phyloP scores from a whole-genome alignment of 2,329 filamentous ascomycete species.

The Septoria linicola region DNA sequence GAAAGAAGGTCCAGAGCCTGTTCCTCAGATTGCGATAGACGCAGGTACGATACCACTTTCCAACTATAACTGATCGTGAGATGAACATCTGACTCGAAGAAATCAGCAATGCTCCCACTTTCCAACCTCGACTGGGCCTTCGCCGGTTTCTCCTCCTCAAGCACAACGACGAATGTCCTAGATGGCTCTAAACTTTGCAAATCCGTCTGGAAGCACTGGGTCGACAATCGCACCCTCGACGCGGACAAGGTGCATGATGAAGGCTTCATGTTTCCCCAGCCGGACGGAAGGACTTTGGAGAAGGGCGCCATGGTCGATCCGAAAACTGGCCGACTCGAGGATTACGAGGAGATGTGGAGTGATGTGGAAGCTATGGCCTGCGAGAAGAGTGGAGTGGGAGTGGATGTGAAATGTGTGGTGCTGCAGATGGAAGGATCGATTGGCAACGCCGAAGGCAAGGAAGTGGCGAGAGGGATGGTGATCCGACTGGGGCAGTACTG shows the following conservation, averaged over 20 bases:
- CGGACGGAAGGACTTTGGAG: constrained; percentile 51
- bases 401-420: constrained; percentile 45
- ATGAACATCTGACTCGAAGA: background rate
- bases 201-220: constrained; percentile 58
- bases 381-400: constrained; percentile 48
- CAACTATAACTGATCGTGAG: background rate
- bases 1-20: constrained; percentile 25
- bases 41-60: background rate
- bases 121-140: constrained; percentile 64
- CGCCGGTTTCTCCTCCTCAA: constrained; percentile 54
- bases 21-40: constrained; percentile 9
- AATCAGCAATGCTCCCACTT: constrained; percentile 31
- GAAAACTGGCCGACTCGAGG: constrained; percentile 48
- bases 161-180: constrained; percentile 3
- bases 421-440: constrained; percentile 40
- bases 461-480: constrained; percentile 50
- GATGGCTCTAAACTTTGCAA: constrained; percentile 20
- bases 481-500: constrained; percentile 55
- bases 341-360: constrained; percentile 51
- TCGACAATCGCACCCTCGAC: constrained; percentile 53
- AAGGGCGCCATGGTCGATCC: constrained; percentile 62
- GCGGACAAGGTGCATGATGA: constrained; percentile 51
- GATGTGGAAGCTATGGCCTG: constrained; percentile 40
- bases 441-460: constrained; percentile 29
- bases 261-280: constrained; percentile 55